Evolutionary conservation across 345 rosid species (phyloP), one percentile per base, ranked within the genome.

Genomic region (Corymbia maculata): DNA sequence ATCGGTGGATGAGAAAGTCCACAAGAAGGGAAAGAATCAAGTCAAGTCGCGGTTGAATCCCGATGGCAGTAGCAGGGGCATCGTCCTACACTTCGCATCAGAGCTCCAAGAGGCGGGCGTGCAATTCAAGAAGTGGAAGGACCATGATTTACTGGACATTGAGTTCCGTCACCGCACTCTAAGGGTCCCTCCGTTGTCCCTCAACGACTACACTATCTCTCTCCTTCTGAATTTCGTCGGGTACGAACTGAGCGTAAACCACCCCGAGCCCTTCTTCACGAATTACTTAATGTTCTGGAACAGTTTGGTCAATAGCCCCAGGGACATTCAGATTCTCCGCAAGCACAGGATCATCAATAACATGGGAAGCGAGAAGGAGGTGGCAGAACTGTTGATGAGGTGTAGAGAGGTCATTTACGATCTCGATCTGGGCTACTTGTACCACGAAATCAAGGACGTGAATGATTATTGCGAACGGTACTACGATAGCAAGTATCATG

Each of bases 31-130:
- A 59, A 66, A 51, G 51, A 24, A 8, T 49, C 42, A 14, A 49
- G 16, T 61, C 68, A 61, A 61, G 15, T 28, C 32, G 32, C 30
- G 0, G 6, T 57, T 9, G 68, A 52, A 79, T 10, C 66, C 44
- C 26, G 0, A 51, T 3, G 28, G 50, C 75, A 36, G 8, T 15
- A 45, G 16, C 2, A 22, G 17, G 13, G 79, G 86, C 9, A 0
- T 30, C 2, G 59, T 50, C 12, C 49, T 22, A 45, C 90, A 89
- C 68, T 89, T 86, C 5, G 86, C 86, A n/a, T 79, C 61, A 15
- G 90, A 89, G 80, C 75, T 89, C n/a, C 24, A n/a, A 51, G 90
- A 86, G 57, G 79, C 88, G 2, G 90, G 90, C 9, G 10, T 86
- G 49, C 17, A 51, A 86, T 75, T 86, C 88, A n/a, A 6, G 13